Evolutionary conservation across 2,329 filamentous ascomycete genomes (phyloP).

Genomic region (Neonectria neomacrospora): DNA sequence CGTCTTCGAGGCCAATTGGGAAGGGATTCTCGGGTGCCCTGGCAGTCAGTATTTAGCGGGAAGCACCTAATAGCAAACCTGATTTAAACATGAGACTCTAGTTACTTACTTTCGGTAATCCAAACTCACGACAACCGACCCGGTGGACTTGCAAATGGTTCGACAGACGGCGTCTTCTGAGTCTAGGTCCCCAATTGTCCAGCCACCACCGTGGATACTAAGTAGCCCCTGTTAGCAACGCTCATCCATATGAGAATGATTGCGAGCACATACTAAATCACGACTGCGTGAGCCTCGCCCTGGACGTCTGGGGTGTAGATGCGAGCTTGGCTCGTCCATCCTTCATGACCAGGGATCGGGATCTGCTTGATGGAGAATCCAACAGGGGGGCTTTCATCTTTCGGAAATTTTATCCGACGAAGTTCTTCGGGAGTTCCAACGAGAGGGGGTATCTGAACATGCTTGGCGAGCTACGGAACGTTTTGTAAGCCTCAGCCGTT

Average conservation of each 20-base stretch:
- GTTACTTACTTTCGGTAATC: slow-evolving; percentile 7
- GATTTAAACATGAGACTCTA: too few relatives aligned
- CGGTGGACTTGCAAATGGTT: slow-evolving; percentile 2
- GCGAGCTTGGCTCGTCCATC: background rate
- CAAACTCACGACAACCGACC: background rate
- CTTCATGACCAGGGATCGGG: background rate
- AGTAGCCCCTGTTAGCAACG: background rate
- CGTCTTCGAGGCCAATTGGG: background rate
- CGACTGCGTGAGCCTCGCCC: background rate
- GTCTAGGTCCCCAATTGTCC: slow-evolving; percentile 5
- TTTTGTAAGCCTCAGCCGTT: background rate
- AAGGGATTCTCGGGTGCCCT: slow-evolving; percentile 7
- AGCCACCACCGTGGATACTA: slow-evolving; percentile 11
- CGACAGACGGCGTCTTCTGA: slow-evolving; percentile 7
- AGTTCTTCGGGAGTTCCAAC: background rate
- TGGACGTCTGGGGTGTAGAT: background rate
- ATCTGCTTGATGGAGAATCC: slow-evolving; percentile 1
- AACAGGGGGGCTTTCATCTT: background rate
- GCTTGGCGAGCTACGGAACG: background rate
- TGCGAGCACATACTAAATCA: background rate
- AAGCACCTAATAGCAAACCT: too few relatives aligned
- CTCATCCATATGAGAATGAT: too few relatives aligned
- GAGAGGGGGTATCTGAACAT: background rate
- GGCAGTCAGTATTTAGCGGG: too few relatives aligned
- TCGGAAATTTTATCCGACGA: background rate